Conservation (phyloP, 208 protist genomes). For the Acanthamoeba royreba region DNA sequence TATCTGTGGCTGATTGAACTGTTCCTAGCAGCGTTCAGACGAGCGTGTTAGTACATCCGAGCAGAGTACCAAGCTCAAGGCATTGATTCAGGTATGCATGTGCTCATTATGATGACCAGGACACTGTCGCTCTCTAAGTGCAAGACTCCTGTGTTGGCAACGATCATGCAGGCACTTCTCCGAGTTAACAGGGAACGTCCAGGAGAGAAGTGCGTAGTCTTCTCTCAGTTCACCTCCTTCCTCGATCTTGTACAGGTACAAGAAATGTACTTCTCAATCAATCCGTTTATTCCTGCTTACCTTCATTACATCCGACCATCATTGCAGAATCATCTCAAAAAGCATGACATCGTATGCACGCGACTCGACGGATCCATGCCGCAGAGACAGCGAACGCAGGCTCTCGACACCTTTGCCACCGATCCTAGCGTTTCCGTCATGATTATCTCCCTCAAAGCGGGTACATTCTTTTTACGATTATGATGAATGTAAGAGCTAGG, state of each 20-base stretch:
- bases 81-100: no score
- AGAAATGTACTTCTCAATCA: conserved; percentile 79
- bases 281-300: conserved; percentile 87
- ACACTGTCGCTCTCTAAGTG: not conserved
- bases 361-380: conserved; percentile 87
- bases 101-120: no score
- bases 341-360: not conserved
- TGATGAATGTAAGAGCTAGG: no score
- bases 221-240: conserved; percentile 97
- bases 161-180: not conserved
- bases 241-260: conserved; percentile 94
- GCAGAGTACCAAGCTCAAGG: not conserved
- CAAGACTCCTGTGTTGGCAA: not conserved
- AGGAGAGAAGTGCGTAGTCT: conserved; percentile 93
- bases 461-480: no score
- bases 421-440: conserved; percentile 57
- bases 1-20: not conserved
- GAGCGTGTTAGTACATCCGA: no score
- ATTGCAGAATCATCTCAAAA: not conserved
- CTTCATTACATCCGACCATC: no score
- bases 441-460: conserved; percentile 75
- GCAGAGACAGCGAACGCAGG: conserved; percentile 27
- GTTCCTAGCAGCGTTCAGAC: no score
- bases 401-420: conserved; percentile 58
- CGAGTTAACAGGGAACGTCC: not conserved